phyloP scores from a whole-genome alignment of 177 flowering plant genomes.

The Vitis hybrid region DNA sequence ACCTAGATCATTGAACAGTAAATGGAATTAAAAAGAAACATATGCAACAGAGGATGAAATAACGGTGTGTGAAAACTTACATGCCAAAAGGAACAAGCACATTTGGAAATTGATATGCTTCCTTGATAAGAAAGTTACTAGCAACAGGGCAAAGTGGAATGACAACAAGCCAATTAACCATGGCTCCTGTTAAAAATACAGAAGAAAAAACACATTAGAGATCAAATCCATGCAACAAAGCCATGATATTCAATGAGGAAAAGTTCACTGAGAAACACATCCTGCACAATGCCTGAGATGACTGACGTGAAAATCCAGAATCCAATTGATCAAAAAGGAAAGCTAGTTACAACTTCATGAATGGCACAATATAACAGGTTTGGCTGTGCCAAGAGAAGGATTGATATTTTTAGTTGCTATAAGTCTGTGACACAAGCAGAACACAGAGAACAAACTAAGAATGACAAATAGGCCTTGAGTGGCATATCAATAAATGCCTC shows the following conservation, averaged over 20 bases:
- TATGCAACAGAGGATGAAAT: not conserved
- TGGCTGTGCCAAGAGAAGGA: no score
- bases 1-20: not conserved
- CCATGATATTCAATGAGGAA: not conserved
- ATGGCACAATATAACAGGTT: no score
- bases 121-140: conserved; percentile 50
- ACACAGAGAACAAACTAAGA: no score
- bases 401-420: no score
- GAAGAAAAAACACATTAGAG: not conserved
- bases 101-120: conserved; percentile 78
- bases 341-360: no score
- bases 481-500: no score
- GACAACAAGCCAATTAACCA: conserved; percentile 68
- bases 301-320: no score
- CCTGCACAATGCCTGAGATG: no score
- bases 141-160: conserved; percentile 58
- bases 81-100: conserved; percentile 71
- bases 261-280: no score
- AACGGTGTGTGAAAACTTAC: conserved; percentile 38
- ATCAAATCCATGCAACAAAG: not conserved
- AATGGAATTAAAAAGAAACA: not conserved
- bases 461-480: no score
- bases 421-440: no score
- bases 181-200: conserved; percentile 59
- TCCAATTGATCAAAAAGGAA: no score